Evolutionary conservation across 2,329 filamentous ascomycete genomes (phyloP), one percentile per base, ranked within the genome.

Genomic region (Biscogniauxia mediterranea): DNA sequence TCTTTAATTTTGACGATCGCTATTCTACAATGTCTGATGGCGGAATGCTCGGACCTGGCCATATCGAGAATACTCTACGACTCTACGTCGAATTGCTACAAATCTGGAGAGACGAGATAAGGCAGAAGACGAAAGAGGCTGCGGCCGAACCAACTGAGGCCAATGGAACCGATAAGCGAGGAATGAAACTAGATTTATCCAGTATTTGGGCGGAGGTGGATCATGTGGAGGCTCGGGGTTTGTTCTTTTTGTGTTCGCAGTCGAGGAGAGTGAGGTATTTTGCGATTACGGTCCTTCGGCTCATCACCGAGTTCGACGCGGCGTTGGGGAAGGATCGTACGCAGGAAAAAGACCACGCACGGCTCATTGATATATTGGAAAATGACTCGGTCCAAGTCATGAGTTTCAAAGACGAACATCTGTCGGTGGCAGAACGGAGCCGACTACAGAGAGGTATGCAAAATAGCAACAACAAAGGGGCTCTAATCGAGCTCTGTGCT

Each of bases 21-120:
- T 99, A 99, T 75, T 92, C 94, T 0, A 98, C 95, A 32, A 97
- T 98, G 88, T 97, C 93, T 9, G 95, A 99, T 71, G 95, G 96
- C 32, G 95, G 95, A 2, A 95, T 99, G 89, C 86, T 99, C 23
- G 95, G 94, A 0, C 89, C 92, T 38, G 91, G 89, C 4, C 95
- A 99, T 71, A 97, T 99, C 60, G 95, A 99, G 74, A 97, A 89
- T 67, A 99, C 95, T 0, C 77, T 99, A 20, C 89, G 90, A 64
- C 82, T 99, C 11, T 99, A 99, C 70, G 92, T 98, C 26, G 93
- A 99, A 75, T 79, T 99, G 5, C 81, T 99, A 13, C 89, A 93
- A 64, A 97, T 99, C 49, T 99, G 96, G 96, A 96, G 97, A 56
- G 93, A 97, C 64, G 94, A 98, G 72, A 96, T 99, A 64, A 90